phyloP scores from a whole-genome alignment of 1,139 yeast species.

The Saccharomyces hybrid region DNA sequence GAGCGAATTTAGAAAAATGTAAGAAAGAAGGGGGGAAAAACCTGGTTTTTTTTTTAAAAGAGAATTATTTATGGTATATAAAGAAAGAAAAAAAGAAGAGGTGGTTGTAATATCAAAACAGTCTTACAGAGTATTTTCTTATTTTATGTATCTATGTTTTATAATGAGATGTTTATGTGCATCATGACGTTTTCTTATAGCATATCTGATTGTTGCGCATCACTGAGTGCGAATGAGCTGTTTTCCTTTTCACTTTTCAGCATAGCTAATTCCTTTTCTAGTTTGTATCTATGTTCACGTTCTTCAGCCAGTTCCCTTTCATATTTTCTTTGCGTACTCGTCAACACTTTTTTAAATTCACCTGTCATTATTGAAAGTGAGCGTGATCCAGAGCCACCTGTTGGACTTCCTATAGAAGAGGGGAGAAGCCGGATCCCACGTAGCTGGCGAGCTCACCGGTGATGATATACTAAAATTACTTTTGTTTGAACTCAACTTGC shows the following conservation, averaged over 20 bases:
- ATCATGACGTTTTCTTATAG: not conserved
- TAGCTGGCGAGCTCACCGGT: constrained; percentile 10
- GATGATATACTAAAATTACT: constrained; percentile 8
- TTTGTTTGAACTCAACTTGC: constrained; percentile 2
- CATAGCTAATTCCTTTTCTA: constrained; percentile 19
- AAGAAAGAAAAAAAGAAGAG: constrained; percentile 4
- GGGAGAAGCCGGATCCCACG: constrained; percentile 15
- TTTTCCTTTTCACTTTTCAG: constrained; percentile 5
- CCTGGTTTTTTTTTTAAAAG: not conserved
- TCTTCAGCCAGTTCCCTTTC: constrained; percentile 28
- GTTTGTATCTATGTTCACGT: constrained; percentile 17
- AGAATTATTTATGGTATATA: not conserved
- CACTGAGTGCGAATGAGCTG: not conserved
- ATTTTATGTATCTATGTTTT: constrained; percentile 3
- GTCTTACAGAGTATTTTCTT: not conserved
- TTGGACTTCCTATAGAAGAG: constrained; percentile 7
- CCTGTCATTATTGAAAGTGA: constrained; percentile 27
- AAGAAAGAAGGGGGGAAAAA: constrained; percentile 7
- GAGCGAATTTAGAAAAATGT: constrained; percentile 86
- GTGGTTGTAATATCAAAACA: not conserved
- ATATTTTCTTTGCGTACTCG: constrained; percentile 28
- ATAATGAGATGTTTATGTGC: not conserved
- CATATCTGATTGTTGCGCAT: not conserved
- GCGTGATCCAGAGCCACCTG: constrained; percentile 12
- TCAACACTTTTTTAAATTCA: constrained; percentile 28